These are phyloP conservation scores for Globisporangium sylvaticum DNA, from an alignment of 352 stramenopile species.

Conservation along the genomic window DNA sequence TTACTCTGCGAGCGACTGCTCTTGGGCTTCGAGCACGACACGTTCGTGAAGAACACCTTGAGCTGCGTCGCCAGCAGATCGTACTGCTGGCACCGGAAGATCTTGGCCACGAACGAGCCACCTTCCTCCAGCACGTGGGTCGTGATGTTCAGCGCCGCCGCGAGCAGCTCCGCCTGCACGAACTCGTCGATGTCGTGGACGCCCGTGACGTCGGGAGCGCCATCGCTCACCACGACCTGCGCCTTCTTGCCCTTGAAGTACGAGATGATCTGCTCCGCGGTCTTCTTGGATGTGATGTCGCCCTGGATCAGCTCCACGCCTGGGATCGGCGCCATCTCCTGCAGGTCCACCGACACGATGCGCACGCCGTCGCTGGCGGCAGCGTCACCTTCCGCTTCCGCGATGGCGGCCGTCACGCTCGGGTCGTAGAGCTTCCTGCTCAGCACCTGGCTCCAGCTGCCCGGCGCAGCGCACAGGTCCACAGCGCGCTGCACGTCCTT, in stretches of 20 bases:
- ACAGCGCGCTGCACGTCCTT: constrained; percentile 91
- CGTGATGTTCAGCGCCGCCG: constrained; percentile 97
- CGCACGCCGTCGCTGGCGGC: constrained; percentile 39
- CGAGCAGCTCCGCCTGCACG: constrained; percentile 94
- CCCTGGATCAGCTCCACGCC: constrained; percentile 96
- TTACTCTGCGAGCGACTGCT: constrained; percentile 95
- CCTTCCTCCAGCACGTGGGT: constrained; percentile 91
- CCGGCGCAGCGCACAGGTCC: constrained; percentile 97
- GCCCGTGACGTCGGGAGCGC: constrained; percentile 99
- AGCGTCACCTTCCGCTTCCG: constrained; percentile 19
- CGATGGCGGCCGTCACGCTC: constrained; percentile 22
- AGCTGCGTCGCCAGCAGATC: constrained; percentile 96
- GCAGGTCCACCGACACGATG: constrained; percentile 98
- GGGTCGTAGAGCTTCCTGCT: constrained; percentile 83
- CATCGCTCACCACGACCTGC: constrained; percentile 98
- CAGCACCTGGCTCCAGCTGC: constrained; percentile 98
- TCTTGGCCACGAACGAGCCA: constrained; percentile 99
- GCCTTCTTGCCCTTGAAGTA: constrained; percentile 92
- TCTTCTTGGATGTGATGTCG: constrained; percentile 95
- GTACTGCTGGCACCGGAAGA: constrained; percentile 97
- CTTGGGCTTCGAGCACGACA: constrained; percentile 96
- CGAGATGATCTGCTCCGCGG: constrained; percentile 94
- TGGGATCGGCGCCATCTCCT: constrained; percentile 97
- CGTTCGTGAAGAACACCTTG: constrained; percentile 92
- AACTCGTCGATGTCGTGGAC: constrained; percentile 99